These are phyloP conservation scores for Trichosporon asahii DNA, from an alignment of 1,284 basidiomycete genomes.

Conservation along the genomic window DNA sequence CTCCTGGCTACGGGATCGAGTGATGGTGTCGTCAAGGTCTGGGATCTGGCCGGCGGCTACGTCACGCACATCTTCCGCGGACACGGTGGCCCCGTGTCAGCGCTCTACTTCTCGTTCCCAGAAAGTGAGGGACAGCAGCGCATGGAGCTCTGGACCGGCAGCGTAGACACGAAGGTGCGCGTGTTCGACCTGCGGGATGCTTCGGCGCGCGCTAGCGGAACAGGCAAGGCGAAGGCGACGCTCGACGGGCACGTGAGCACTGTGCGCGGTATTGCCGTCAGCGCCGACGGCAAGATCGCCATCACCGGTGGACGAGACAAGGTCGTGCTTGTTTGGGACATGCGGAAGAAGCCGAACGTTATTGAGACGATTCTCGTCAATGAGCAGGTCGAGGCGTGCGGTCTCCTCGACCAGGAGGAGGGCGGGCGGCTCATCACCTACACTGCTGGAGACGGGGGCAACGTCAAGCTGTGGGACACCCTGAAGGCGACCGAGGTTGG, in stretches of 20 bases:
- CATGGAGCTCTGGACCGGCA: constrained; percentile 83
- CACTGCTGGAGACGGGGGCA: constrained; percentile 84
- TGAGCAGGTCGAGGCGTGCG: constrained; percentile 83
- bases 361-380: constrained; percentile 80
- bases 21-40: constrained; percentile 95
- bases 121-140: constrained; percentile 49
- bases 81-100: constrained; percentile 91
- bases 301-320: constrained; percentile 86
- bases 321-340: constrained; percentile 85
- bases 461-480: constrained; percentile 78
- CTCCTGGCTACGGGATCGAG: constrained; percentile 92
- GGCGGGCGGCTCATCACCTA: constrained; percentile 62
- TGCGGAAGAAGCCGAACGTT: constrained; percentile 56
- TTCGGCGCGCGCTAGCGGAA: constrained; percentile 56
- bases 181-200: constrained; percentile 76
- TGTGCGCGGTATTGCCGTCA: constrained; percentile 78
- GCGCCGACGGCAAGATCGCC: constrained; percentile 78
- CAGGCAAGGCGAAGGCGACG: constrained; percentile 64
- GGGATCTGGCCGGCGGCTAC: constrained; percentile 83
- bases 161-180: constrained; percentile 82
- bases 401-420: constrained; percentile 55
- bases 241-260: constrained; percentile 90
- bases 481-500: constrained; percentile 63
- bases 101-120: constrained; percentile 75
- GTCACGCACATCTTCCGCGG: constrained; percentile 94